Conservation (phyloP, 2,329 filamentous ascomycete genomes). For the Juglanconis oblonga region DNA sequence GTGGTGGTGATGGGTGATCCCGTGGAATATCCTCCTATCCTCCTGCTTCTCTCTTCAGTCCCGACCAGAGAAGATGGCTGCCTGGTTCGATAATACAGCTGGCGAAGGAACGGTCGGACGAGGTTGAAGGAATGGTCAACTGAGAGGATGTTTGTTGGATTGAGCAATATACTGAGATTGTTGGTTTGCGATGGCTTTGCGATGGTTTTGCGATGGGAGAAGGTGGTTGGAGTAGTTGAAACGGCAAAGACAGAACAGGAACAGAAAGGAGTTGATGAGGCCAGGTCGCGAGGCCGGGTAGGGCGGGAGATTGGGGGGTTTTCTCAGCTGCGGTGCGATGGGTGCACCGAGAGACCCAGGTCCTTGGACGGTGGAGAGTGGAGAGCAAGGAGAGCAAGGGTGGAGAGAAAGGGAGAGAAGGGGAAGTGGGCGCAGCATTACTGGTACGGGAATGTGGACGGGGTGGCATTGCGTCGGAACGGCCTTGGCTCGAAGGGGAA, state of each 20-base stretch:
- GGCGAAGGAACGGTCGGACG: neutral
- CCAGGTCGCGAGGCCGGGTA: neutral
- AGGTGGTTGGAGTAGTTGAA: neutral
- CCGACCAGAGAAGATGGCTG: too few relatives aligned
- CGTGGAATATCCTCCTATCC: neutral
- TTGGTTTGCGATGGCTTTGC: neutral
- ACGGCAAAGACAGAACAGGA: neutral
- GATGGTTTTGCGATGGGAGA: neutral
- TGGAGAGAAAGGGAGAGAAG: neutral
- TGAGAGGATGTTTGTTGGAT: neutral
- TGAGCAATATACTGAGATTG: neutral
- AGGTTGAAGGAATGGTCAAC: neutral
- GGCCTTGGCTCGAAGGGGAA: neutral
- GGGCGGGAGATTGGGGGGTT: slow-evolving; percentile 4
- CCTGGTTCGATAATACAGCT: neutral
- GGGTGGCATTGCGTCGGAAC: neutral
- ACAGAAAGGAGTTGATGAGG: slow-evolving; percentile 3
- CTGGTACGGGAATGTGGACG: neutral
- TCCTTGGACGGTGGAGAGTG: too few relatives aligned
- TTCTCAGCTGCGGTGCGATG: neutral
- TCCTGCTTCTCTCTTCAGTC: neutral
- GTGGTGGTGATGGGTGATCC: neutral
- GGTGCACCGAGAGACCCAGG: too few relatives aligned
- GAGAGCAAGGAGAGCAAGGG: neutral
- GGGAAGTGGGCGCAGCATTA: neutral